Percentiles rank a stretch among this genome's conserved stretches.
Evolutionary conservation across 192 early-diverging fungal genomes (phyloP).

Genomic region (Phycomyces blakesleeanus): DNA sequence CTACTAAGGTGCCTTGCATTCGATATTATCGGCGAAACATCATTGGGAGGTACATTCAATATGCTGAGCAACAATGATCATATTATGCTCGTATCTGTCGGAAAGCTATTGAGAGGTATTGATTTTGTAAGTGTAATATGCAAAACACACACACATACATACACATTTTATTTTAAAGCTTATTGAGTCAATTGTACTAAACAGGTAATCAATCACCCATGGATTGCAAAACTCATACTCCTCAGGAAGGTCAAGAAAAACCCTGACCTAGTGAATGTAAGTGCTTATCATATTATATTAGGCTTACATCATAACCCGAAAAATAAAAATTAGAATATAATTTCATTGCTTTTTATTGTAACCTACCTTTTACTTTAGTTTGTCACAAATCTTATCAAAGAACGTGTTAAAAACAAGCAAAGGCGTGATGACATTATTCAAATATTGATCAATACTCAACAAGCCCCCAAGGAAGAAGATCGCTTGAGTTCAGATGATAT

Average conservation of each 20-base stretch:
- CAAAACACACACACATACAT: too few relatives aligned
- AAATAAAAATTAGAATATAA: too few relatives aligned
- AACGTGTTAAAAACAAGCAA: conserved; percentile 10
- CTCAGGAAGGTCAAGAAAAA: neutral
- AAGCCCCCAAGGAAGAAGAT: conserved; percentile 25
- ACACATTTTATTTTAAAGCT: too few relatives aligned
- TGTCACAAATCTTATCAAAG: conserved; percentile 16
- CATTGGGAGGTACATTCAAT: conserved; percentile 47
- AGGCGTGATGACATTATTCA: conserved; percentile 43
- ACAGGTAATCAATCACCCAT: neutral
- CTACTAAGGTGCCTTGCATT: conserved; percentile 34
- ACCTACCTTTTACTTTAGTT: conserved; percentile 23
- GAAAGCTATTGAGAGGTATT: neutral
- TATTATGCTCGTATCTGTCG: conserved; percentile 33
- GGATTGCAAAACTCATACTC: neutral
- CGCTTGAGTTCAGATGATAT: conserved; percentile 39
- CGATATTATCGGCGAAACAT: conserved; percentile 51
- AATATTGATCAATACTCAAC: conserved; percentile 40
- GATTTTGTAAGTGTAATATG: neutral
- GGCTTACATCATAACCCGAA: too few relatives aligned
- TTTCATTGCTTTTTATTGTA: too few relatives aligned
- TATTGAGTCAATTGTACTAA: too few relatives aligned
- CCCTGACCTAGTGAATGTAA: conserved; percentile 8
- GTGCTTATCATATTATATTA: too few relatives aligned
- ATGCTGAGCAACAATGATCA: conserved; percentile 44